Evolutionary conservation across 2,329 filamentous ascomycete species (phyloP), one percentile per base, ranked within the genome.

Genomic region (Aureobasidium sp.): DNA sequence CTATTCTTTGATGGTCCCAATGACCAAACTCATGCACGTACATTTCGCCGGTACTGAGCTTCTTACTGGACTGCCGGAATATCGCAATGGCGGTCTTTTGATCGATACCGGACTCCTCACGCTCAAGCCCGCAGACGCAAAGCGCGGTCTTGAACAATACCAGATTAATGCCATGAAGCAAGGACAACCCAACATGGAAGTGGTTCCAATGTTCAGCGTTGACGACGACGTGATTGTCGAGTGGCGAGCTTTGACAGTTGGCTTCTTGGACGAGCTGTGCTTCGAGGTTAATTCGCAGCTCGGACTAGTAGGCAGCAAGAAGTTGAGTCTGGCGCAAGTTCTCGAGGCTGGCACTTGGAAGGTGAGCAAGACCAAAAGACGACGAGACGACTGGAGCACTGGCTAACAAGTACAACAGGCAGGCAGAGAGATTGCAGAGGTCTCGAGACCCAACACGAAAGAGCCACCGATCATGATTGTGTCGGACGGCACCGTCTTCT

Each of bases 311-410:
- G 90, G 89, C 3, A 78, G 84, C 41, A 85, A 93, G 67, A 81
- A 81, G 68, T 77, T 99, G 72, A 89, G 80, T 44, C 76, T 97
- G 67, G 86, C 92, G 6, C 94, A 99, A 74, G 85, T 99, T 78
- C 81, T 99, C 20, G 94, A 97, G 75, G 94, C 93, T 15, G 94
- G 94, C 57, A 96, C 90, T 72, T 99, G 94, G 93, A 97, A 97
- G 89, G 92, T 94, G 75, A 77, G 84, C 69, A 53, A 63, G 31
- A 25, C 9, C 34, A 47, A 29, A 37, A 27, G 9, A 39, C 14
- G 56, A 51, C 36, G 44, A 12, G 11, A 42, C 55, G 44, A 62
- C 58, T 59, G 44, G 29, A 39, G 9, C 42, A 57, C 61, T 71
- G 70, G 70, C 72, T 65, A 58, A 61, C 63, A 84, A 65, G 47